phyloP scores from a whole-genome alignment of 768 basidiomycete species.

The Lactarius akahatsu region DNA sequence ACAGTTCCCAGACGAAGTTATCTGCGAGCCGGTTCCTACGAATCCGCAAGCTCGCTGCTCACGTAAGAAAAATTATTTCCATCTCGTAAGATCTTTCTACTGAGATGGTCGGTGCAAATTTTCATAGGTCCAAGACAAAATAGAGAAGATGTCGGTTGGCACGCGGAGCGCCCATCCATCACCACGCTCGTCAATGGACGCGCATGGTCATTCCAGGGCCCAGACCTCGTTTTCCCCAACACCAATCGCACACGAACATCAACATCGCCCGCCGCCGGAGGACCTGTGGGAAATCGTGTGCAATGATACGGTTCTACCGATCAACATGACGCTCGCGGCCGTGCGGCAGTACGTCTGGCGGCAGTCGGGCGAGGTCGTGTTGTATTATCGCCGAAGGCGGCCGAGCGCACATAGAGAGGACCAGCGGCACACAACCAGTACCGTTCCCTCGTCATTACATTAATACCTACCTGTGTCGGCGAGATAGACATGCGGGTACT shows the following conservation, averaged over 20 bases:
- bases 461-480: background rate
- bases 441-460: background rate
- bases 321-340: slow-evolving; percentile 87
- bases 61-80: slow-evolving; percentile 52
- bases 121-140: slow-evolving; percentile 76
- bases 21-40: slow-evolving; percentile 86
- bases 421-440: background rate
- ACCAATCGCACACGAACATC: slow-evolving; percentile 33
- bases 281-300: slow-evolving; percentile 86
- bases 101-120: background rate
- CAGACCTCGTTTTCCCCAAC: slow-evolving; percentile 24
- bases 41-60: slow-evolving; percentile 77
- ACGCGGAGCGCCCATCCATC: slow-evolving; percentile 31
- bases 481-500: background rate
- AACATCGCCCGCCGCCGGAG: slow-evolving; percentile 41
- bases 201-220: slow-evolving; percentile 26
- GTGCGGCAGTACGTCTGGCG: slow-evolving; percentile 90
- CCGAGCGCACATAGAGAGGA: background rate
- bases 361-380: slow-evolving; percentile 64
- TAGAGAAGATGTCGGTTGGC: slow-evolving; percentile 52
- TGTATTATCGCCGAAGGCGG: slow-evolving; percentile 64
- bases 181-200: slow-evolving; percentile 42
- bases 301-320: slow-evolving; percentile 77
- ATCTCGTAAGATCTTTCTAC: background rate
- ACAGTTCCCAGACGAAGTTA: slow-evolving; percentile 74